Conservation (phyloP, 2,329 filamentous ascomycete species). For the Capronia coronata region DNA sequence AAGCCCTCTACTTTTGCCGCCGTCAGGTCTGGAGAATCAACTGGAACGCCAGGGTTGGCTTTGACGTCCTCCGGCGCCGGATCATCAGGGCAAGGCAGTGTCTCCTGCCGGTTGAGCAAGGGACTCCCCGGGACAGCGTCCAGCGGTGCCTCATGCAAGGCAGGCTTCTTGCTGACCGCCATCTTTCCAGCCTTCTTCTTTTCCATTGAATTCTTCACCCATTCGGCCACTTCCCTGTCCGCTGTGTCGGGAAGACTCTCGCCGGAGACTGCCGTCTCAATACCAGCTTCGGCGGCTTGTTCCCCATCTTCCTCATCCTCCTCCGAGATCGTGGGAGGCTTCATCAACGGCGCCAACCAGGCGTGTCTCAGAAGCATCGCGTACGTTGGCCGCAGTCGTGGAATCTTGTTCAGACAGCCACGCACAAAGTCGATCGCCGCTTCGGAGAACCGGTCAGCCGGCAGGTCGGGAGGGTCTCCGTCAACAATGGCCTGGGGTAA, state of each 20-base stretch:
- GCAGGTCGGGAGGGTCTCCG: constrained; percentile 86
- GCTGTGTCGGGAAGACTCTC: constrained; percentile 45
- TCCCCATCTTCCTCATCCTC: constrained; percentile 64
- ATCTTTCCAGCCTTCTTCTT: constrained; percentile 55
- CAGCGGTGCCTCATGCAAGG: constrained; percentile 78
- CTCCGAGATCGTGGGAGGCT: constrained; percentile 67
- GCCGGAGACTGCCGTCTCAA: constrained; percentile 27
- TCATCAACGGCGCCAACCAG: constrained; percentile 72
- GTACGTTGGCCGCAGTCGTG: constrained; percentile 89
- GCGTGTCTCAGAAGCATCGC: constrained; percentile 80
- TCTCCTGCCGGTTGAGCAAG: constrained; percentile 17
- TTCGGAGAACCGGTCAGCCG: constrained; percentile 68
- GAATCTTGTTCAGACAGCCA: constrained; percentile 86
- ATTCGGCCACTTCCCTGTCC: constrained; percentile 77
- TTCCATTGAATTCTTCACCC: constrained; percentile 69
- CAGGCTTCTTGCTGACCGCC: constrained; percentile 59
- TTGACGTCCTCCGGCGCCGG: constrained; percentile 8
- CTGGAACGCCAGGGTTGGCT: constrained; percentile 21
- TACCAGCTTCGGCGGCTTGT: constrained; percentile 37
- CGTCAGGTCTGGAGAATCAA: constrained; percentile 24
- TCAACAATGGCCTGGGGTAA: constrained; percentile 80
- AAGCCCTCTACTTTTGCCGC: constrained; percentile 25
- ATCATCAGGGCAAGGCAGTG: constrained; percentile 1
- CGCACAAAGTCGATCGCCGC: constrained; percentile 79
- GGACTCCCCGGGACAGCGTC: constrained; percentile 54